These are phyloP conservation scores for Ettlia oleoabundans DNA, from an alignment of 139 green algal genomes.

Conservation along the genomic window DNA sequence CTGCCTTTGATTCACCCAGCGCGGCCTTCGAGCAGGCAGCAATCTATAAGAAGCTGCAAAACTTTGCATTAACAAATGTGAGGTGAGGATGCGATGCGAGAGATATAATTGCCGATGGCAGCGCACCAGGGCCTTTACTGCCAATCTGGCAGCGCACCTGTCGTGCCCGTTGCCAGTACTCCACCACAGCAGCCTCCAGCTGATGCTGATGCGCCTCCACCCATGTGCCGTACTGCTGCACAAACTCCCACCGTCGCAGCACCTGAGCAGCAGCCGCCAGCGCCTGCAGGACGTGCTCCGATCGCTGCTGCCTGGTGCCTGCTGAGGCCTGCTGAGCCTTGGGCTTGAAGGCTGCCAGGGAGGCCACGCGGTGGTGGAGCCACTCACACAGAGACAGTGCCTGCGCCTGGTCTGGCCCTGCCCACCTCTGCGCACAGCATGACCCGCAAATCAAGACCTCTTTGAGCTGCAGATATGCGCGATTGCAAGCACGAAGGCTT, in stretches of 20 bases:
- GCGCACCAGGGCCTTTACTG: too few relatives aligned
- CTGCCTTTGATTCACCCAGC: neutral
- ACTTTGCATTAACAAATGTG: too few relatives aligned
- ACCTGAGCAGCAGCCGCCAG: slow-evolving; percentile 14
- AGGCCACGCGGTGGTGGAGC: slow-evolving; percentile 34
- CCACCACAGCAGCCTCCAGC: neutral
- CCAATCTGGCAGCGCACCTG: too few relatives aligned
- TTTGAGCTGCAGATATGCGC: neutral
- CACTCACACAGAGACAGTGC: slow-evolving; percentile 43
- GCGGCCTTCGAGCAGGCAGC: too few relatives aligned
- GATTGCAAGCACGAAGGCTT: neutral
- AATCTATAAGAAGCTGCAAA: too few relatives aligned
- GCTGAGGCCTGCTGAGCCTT: neutral
- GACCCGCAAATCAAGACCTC: neutral
- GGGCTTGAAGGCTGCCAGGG: slow-evolving; percentile 27
- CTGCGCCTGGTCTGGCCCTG: slow-evolving; percentile 47
- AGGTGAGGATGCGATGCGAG: too few relatives aligned
- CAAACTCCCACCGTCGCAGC: slow-evolving; percentile 28
- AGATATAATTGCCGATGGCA: too few relatives aligned
- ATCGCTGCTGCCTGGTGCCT: neutral
- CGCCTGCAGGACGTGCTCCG: slow-evolving; percentile 25
- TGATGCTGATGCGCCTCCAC: slow-evolving; percentile 18
- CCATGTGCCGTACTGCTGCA: slow-evolving; percentile 22
- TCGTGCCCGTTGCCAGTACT: slow-evolving; percentile 13
- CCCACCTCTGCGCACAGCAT: slow-evolving; percentile 29